phyloP scores from a whole-genome alignment of 768 basidiomycete species.

The Inosperma sp. region DNA sequence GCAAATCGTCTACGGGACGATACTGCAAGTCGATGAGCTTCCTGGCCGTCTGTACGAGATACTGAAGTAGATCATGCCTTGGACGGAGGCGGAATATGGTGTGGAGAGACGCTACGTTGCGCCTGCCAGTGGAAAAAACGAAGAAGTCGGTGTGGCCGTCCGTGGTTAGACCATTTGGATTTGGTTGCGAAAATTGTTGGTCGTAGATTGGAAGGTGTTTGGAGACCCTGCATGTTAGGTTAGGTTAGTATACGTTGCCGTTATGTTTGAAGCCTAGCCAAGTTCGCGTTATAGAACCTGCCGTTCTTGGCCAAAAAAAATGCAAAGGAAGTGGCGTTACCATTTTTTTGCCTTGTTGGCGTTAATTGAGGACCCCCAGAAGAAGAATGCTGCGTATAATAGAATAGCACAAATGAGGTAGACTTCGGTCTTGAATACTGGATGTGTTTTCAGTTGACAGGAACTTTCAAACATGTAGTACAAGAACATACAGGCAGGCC shows the following conservation, averaged over 20 bases:
- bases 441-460: conserved; percentile 1
- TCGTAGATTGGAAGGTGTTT: conserved; percentile 55
- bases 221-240: conserved; percentile 45
- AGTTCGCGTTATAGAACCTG: too few species aligned
- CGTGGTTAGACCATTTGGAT: conserved; percentile 45
- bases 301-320: too few species aligned
- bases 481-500: conserved; percentile 62
- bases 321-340: conserved; percentile 37
- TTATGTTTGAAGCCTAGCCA: background rate
- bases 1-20: conserved; percentile 60
- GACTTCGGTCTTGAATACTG: conserved; percentile 66
- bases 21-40: conserved; percentile 75
- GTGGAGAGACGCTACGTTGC: conserved; percentile 72
- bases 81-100: conserved; percentile 73
- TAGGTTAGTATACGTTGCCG: conserved; percentile 4
- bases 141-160: conserved; percentile 82
- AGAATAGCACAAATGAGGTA: conserved; percentile 50
- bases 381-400: conserved; percentile 52
- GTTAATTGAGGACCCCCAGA: conserved; percentile 60
- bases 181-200: conserved; percentile 72
- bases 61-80: conserved; percentile 76
- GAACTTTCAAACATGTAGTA: background rate
- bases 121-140: conserved; percentile 83
- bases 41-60: conserved; percentile 54
- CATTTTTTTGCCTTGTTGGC: conserved; percentile 56